phyloP scores from a whole-genome alignment of 75 land plant species.

The Azolla pinnata region DNA sequence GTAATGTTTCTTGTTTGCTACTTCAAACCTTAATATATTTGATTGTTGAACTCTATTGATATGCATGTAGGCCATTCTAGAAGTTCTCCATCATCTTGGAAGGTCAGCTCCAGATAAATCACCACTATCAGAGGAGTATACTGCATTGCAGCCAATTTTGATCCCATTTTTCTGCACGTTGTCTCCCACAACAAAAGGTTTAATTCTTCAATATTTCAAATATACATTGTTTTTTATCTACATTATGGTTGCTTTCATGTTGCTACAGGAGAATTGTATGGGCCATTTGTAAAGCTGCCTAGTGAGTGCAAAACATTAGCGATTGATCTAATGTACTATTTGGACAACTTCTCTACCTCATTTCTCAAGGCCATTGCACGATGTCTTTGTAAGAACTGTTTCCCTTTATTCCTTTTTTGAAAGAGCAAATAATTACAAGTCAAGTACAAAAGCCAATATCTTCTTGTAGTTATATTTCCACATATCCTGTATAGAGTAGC shows the following conservation, averaged over 20 bases:
- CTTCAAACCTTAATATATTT: too few relatives aligned
- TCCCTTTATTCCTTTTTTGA: too few relatives aligned
- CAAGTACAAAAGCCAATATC: too few relatives aligned
- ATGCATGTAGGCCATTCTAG: conserved; percentile 43
- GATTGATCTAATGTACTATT: conserved; percentile 51
- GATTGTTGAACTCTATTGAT: too few relatives aligned
- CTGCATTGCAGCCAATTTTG: conserved; percentile 41
- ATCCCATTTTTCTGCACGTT: conserved; percentile 44
- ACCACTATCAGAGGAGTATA: conserved; percentile 36
- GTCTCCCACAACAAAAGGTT: conserved; percentile 3
- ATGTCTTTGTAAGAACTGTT: conserved; percentile 30
- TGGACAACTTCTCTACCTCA: conserved; percentile 23
- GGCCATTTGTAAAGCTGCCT: conserved; percentile 68
- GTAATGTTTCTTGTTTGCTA: too few relatives aligned
- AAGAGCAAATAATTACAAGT: too few relatives aligned
- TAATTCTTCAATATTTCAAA: not conserved
- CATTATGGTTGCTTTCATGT: conserved; percentile 1
- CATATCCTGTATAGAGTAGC: too few relatives aligned
- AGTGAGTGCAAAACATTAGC: conserved; percentile 57
- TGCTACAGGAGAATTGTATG: conserved; percentile 47
- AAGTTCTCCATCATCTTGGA: conserved; percentile 51
- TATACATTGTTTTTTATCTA: not conserved
- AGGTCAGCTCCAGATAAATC: conserved; percentile 33
- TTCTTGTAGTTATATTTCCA: too few relatives aligned
- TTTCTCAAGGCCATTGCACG: conserved; percentile 48